Percentiles rank a stretch among this genome's conserved stretches.
Conservation (phyloP, 371 early-diverging fungal genomes). For the Mucor mucedo region DNA sequence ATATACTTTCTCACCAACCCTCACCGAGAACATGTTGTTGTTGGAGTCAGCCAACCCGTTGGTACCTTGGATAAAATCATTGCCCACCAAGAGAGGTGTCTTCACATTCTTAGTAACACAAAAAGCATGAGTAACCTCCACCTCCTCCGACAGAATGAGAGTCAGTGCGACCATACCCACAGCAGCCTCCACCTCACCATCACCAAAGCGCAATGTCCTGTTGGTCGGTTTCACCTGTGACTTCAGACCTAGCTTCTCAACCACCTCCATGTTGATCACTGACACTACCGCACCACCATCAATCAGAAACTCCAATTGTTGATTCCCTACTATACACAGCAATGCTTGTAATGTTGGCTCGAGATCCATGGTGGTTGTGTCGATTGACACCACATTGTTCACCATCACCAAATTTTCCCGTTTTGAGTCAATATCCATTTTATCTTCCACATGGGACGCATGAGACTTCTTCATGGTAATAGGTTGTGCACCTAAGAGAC, state of each 20-base stretch:
- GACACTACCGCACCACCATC: conserved; percentile 2
- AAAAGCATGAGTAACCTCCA: background rate
- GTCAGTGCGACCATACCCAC: background rate
- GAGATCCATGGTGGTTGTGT: background rate
- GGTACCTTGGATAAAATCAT: too few species aligned
- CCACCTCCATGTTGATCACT: background rate
- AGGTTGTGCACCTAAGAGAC: background rate
- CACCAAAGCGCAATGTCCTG: background rate
- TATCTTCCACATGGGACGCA: background rate
- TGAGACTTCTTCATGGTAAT: background rate
- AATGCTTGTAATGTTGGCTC: background rate
- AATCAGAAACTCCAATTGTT: background rate
- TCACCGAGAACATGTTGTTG: too few species aligned
- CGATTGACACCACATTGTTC: too few species aligned
- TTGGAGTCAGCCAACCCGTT: too few species aligned
- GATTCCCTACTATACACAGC: background rate
- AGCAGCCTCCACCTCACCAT: background rate
- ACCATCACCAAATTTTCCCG: background rate
- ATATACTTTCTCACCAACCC: too few species aligned
- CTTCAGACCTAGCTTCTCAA: background rate
- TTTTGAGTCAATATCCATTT: background rate
- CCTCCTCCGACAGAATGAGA: background rate
- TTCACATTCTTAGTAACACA: background rate
- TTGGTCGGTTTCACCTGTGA: background rate
- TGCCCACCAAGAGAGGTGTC: too few species aligned